Evolutionary conservation across 2,329 filamentous ascomycete genomes (phyloP).

Genomic region (Fusarium bulbicola): DNA sequence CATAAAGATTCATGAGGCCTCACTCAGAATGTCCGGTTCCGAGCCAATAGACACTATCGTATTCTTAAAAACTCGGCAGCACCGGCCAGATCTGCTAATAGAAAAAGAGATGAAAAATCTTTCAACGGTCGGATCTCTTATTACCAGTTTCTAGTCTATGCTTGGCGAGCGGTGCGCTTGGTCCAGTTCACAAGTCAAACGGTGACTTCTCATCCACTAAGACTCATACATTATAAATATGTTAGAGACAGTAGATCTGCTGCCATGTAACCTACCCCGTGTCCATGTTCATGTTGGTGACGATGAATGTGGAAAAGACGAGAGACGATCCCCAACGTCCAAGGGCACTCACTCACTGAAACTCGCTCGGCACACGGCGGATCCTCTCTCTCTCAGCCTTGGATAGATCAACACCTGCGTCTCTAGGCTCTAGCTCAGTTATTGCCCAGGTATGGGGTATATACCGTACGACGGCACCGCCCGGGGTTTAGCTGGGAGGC

Average conservation of each 20-base stretch:
- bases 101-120: background rate
- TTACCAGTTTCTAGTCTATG: background rate
- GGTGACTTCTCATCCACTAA: background rate
- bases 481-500: constrained; percentile 1
- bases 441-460: constrained; percentile 14
- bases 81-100: constrained; percentile 2
- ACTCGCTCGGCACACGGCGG: constrained; percentile 8
- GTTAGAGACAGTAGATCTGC: background rate
- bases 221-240: constrained; percentile 2
- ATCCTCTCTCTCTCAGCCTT: constrained; percentile 1
- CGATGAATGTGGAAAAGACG: background rate
- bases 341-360: background rate
- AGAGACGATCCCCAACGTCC: background rate
- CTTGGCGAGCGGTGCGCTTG: constrained; percentile 8
- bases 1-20: background rate
- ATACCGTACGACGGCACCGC: constrained; percentile 26
- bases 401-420: background rate
- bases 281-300: background rate
- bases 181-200: background rate
- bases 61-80: background rate
- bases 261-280: constrained; percentile 23
- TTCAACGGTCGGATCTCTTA: constrained; percentile 5
- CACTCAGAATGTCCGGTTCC: no score
- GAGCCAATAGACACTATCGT: background rate
- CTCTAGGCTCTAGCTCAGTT: background rate